Base-by-base conservation (phyloP, 805 yeast species). In the Kluyveromyces siamensis region DNA sequence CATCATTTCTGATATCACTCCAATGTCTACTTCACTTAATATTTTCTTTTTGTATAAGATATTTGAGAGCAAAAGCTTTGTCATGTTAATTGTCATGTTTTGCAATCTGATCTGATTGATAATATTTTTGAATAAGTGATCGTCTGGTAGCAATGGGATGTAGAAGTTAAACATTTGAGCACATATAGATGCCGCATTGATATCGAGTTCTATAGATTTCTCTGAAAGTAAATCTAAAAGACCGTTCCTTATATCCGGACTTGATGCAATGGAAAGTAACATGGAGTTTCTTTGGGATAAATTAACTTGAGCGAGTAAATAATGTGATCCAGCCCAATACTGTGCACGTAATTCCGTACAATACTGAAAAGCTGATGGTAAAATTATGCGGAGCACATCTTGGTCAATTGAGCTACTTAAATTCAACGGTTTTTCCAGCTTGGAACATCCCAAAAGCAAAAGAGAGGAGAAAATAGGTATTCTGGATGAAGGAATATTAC, bases 111-210 rank as follows among this genome's bases (percentile, higher is more conserved):
- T 27, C 18, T 19, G 35, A 13, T 37, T 11, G 11, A 43, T 43
- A 14, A 43, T 21, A 17, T 27, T 43, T 8, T 8, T 33, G 39
- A 43, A 43, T 11, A 43, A 19, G 16, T 43, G 45, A 35, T 43
- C 45, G 16, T 43, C 45, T 11, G 45, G 45, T 2, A 38, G 36
- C 13, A 43, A 19, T 11, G 45, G 45, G 16, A 43, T 43, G n/a
- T 43, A 43, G 10, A 43, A 43, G 30, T 43, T 43, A 8, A 43
- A 27, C 27, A 43, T 30, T 19, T 43, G 45, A 8, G 39, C 18
- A 19, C 45, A 43, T n/a, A 43, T 21, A 4, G 39, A 43, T 14
- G 19, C 21, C 2, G 27, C 27, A 11, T 43, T 33, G 19, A 43
- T n/a, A 7, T 43, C 27, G 2, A 14, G 6, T 6, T 30, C 27